phyloP scores from a whole-genome alignment of 208 protist species.

The Naegleria fowleri region DNA sequence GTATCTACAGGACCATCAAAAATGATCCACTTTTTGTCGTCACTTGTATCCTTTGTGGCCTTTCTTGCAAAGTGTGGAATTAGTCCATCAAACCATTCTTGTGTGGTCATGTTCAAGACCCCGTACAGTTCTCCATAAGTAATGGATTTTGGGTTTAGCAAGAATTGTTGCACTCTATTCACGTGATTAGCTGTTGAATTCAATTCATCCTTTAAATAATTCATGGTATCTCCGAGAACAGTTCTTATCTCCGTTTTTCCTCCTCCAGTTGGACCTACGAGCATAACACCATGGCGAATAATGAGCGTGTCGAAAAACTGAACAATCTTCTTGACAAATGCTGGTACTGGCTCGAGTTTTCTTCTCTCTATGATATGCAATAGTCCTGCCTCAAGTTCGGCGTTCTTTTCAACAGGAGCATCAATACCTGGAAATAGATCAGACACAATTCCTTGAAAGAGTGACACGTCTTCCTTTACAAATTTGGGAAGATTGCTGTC shows the following conservation, averaged over 20 bases:
- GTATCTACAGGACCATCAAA: slow-evolving; percentile 98
- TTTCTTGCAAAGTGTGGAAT: slow-evolving; percentile 77
- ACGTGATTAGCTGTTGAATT: slow-evolving; percentile 21
- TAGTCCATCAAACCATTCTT: slow-evolving; percentile 86
- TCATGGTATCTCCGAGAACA: slow-evolving; percentile 68
- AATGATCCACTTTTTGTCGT: slow-evolving; percentile 90
- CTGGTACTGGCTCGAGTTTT: slow-evolving; percentile 67
- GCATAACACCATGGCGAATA: slow-evolving; percentile 95
- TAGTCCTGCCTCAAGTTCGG: slow-evolving; percentile 67
- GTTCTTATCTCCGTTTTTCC: slow-evolving; percentile 83
- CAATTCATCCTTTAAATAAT: slow-evolving; percentile 49
- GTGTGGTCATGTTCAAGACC: slow-evolving; percentile 80
- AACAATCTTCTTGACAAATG: slow-evolving; percentile 86
- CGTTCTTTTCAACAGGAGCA: slow-evolving; percentile 85
- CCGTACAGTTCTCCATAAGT: slow-evolving; percentile 95
- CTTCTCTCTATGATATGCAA: slow-evolving; percentile 56
- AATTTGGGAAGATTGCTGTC: slow-evolving; percentile 98
- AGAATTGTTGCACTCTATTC: slow-evolving; percentile 61
- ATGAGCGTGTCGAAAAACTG: slow-evolving; percentile 96
- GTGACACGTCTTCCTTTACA: slow-evolving; percentile 91
- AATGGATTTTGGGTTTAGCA: slow-evolving; percentile 95
- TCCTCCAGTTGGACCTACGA: slow-evolving; percentile 92
- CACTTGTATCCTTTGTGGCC: slow-evolving; percentile 66
- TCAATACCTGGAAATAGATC: slow-evolving; percentile 95
- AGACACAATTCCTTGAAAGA: slow-evolving; percentile 95